Conservation (phyloP, 2,329 filamentous ascomycete species). For the Lachnellula hyalina region DNA sequence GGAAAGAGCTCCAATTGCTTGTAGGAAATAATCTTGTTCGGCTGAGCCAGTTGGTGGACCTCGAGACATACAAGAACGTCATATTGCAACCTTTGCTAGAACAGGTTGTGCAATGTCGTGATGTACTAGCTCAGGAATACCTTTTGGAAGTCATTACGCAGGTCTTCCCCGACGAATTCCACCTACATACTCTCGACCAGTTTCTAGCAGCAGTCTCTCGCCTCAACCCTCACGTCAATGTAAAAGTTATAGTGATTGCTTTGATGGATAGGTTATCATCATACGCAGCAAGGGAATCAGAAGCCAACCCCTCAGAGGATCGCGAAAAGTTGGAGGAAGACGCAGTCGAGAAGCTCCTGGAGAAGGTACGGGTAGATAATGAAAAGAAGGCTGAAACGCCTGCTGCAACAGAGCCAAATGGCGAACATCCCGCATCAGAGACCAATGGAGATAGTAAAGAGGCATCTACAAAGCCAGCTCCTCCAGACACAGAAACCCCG, state of each 20-base stretch:
- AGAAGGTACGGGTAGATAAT: conserved; percentile 68
- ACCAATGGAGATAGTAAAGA: conserved; percentile 31
- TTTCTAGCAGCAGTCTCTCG: conserved; percentile 89
- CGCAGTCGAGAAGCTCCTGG: conserved; percentile 70
- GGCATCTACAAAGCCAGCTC: conserved; percentile 30
- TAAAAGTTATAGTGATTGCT: conserved; percentile 96
- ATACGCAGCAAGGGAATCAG: conserved; percentile 85
- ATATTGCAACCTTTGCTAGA: conserved; percentile 87
- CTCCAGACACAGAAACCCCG: conserved; percentile 34
- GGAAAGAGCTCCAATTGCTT: conserved; percentile 89
- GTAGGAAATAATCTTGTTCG: conserved; percentile 96
- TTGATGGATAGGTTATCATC: conserved; percentile 94
- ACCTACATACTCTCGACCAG: conserved; percentile 92
- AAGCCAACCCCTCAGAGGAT: conserved; percentile 64
- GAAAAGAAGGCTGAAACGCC: conserved; percentile 34
- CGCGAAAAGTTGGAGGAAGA: conserved; percentile 77
- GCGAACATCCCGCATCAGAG: conserved; percentile 29
- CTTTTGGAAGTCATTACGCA: conserved; percentile 97
- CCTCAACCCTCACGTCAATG: conserved; percentile 92
- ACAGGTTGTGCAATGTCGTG: conserved; percentile 95
- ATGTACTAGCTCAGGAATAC: conserved; percentile 96
- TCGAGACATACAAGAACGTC: conserved; percentile 87
- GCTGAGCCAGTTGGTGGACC: conserved; percentile 88
- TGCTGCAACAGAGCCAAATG: conserved; percentile 25
- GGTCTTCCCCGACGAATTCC: conserved; percentile 97